Percentiles rank a stretch among this genome's conserved stretches.
Evolutionary conservation across 2,329 filamentous ascomycete genomes (phyloP).

Genomic region (Diaporthe citrichinensis): DNA sequence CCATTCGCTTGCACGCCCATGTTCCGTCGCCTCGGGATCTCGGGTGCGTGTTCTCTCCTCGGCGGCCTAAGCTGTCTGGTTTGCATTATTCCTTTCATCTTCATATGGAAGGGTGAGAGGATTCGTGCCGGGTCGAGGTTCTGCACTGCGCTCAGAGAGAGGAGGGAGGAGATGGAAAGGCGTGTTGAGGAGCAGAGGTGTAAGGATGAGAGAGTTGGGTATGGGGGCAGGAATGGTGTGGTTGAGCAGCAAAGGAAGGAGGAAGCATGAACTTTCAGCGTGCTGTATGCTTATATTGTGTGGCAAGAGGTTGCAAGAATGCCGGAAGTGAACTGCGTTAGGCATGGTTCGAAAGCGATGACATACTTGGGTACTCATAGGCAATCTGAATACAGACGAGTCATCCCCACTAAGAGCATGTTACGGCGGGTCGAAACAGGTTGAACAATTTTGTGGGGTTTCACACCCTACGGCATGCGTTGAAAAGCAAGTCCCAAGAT

Average conservation of each 20-base stretch:
- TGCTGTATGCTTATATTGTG: not conserved
- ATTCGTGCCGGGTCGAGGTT: conserved; percentile 73
- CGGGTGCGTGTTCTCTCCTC: conserved; percentile 66
- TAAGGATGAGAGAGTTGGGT: not conserved
- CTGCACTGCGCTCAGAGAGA: conserved; percentile 70
- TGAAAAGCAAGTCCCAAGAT: too few species aligned
- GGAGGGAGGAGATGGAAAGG: conserved; percentile 62
- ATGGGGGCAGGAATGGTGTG: not conserved
- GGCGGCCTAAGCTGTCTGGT: conserved; percentile 65
- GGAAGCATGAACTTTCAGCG: not conserved
- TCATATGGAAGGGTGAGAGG: conserved; percentile 67
- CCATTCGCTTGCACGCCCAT: conserved; percentile 68
- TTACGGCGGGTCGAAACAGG: not conserved
- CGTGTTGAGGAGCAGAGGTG: conserved; percentile 55
- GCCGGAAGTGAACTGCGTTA: too few species aligned
- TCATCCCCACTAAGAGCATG: not conserved
- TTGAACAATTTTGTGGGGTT: too few species aligned
- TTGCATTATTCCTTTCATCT: conserved; percentile 65
- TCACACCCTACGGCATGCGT: too few species aligned
- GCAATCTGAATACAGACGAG: not conserved
- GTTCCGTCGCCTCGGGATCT: conserved; percentile 62
- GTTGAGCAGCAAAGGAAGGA: not conserved
- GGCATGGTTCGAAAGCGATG: not conserved
- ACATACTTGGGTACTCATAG: not conserved
- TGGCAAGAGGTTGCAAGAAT: not conserved